Base-by-base conservation (phyloP, 371 early-diverging fungal species). In the Mucor mucedo region DNA sequence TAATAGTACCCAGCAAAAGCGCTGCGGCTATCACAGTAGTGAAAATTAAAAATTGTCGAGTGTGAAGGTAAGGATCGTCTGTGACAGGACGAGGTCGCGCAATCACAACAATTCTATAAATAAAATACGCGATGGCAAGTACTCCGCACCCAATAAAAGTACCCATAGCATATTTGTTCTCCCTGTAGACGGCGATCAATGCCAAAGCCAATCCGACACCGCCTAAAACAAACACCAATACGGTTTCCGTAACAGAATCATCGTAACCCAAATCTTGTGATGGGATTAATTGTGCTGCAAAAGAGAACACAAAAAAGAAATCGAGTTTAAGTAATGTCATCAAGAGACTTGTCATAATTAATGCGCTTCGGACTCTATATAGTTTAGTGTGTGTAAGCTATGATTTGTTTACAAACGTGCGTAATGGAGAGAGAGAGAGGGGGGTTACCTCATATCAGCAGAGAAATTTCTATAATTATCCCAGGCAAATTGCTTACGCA, bases 401-500 rank as follows among this genome's bases (percentile, higher is more conserved):
- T 21, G 21, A 21, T 21, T 21, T 21, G 21, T 21, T 21, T 21
- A 21, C 21, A 21, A 21, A 21, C 21, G 21, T 21, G 21, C 21
- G 21, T 1, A 21, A 21, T 21, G 21, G 21, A 21, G 21, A 21
- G 21, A 1, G 21, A n/a, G n/a, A n/a, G 29, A 3, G 21, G 27
- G 49, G 50, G 6, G 30, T 62, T 77, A 80, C 81, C 72, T 69
- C 52, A 79, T 68, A 61, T 82, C 83, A 30, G 83, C 83, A 30
- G 83, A 79, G 47, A 82, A 82, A 49, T 69, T 75, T 42, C 80
- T 67, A 55, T 82, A 82, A 40, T 82, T 82, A 53, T 82, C 83
- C 82, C 83, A 82, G 49, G 83, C 83, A 61, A 82, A 82, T 30
- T 74, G 72, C 50, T 79, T 82, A 30, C 79, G 78, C 16, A 82